A percentile compares a stretch with the other conserved stretches of the same genome.
phyloP scores from a whole-genome alignment of 768 basidiomycete genomes.

The Russula foetens region DNA sequence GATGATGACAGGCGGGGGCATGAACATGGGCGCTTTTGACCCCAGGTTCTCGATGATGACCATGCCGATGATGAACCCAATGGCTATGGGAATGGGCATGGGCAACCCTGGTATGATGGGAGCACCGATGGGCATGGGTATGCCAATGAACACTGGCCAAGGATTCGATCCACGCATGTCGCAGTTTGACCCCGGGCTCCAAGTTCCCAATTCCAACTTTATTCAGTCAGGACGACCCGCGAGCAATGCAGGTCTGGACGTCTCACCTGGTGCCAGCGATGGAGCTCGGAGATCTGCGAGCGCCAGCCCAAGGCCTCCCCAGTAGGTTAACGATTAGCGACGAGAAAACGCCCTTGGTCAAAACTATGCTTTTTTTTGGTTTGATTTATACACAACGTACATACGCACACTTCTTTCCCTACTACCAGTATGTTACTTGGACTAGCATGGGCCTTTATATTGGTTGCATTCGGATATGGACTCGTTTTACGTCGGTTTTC shows the following conservation, averaged over 20 bases:
- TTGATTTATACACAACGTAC: not conserved
- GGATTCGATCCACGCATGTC: conserved; percentile 17
- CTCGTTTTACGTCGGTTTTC: not conserved
- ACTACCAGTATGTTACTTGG: not conserved
- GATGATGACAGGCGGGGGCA: conserved; percentile 22
- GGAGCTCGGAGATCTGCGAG: conserved; percentile 10
- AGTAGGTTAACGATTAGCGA: not conserved
- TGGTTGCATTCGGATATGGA: not conserved
- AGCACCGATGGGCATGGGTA: conserved; percentile 11
- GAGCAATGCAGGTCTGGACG: not conserved
- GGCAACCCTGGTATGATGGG: conserved; percentile 13
- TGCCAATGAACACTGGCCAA: conserved; percentile 13
- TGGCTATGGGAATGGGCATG: conserved; percentile 15
- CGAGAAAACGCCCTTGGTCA: not conserved
- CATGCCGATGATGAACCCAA: conserved; percentile 23
- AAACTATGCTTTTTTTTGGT: not conserved
- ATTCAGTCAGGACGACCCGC: not conserved
- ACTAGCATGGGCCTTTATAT: not conserved
- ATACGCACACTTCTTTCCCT: too few species aligned
- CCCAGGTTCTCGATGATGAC: conserved; percentile 21
- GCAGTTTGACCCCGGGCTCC: conserved; percentile 16
- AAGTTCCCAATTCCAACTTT: conserved; percentile 5
- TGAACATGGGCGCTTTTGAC: conserved; percentile 4
- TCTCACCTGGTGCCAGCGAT: not conserved
- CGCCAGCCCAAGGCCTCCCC: conserved; percentile 10